phyloP scores from a whole-genome alignment of 352 stramenopile species.

The Globisporangium spiculum region DNA sequence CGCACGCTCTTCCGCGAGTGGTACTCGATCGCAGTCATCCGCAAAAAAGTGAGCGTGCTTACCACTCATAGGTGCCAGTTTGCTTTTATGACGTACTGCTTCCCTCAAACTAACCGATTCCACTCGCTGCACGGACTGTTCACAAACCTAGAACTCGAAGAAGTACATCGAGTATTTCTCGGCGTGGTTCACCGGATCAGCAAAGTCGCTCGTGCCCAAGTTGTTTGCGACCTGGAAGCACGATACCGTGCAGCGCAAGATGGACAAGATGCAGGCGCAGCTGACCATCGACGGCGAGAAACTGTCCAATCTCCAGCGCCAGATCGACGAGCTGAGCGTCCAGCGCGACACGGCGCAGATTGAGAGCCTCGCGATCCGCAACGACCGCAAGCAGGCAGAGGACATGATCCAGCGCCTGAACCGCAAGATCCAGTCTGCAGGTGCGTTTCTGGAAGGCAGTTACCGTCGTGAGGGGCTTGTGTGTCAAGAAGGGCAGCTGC shows the following conservation, averaged over 20 bases:
- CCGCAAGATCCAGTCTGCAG: conserved; percentile 57
- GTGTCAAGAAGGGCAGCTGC: conserved; percentile 60
- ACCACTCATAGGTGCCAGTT: neutral
- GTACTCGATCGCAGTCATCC: conserved; percentile 52
- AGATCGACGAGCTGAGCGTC: conserved; percentile 46
- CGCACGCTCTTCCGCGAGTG: conserved; percentile 64
- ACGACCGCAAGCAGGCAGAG: conserved; percentile 61
- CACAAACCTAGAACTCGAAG: conserved; percentile 43
- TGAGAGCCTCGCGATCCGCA: conserved; percentile 49
- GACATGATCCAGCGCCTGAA: conserved; percentile 44
- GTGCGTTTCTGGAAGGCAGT: conserved; percentile 46
- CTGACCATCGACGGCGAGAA: conserved; percentile 32
- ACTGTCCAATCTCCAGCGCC: conserved; percentile 37
- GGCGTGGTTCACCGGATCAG: conserved; percentile 58
- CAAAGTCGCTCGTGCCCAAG: conserved; percentile 48
- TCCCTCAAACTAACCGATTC: neutral
- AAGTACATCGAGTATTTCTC: conserved; percentile 78
- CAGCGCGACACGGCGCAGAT: conserved; percentile 51
- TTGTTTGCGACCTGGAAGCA: conserved; percentile 59
- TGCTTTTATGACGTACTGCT: neutral
- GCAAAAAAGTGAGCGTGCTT: conserved; percentile 47
- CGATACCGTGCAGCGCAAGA: conserved; percentile 23
- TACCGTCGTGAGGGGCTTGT: conserved; percentile 46
- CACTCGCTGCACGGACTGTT: neutral
- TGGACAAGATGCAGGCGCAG: conserved; percentile 36